These are phyloP conservation scores for Persicaria tinctoria DNA, from an alignment of 148 eudicot genomes.

Conservation along the genomic window DNA sequence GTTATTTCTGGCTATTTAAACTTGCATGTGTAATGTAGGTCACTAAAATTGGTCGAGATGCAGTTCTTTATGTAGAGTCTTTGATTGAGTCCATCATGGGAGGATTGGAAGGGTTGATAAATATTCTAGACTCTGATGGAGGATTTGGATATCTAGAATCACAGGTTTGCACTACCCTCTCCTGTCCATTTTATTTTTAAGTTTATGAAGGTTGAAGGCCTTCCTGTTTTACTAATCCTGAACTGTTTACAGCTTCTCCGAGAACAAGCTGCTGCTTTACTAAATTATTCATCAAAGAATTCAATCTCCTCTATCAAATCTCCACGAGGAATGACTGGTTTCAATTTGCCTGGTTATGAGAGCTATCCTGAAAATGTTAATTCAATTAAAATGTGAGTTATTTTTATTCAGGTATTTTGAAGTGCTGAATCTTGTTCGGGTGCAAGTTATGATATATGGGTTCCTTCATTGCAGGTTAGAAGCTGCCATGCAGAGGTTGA, in stretches of 20 bases:
- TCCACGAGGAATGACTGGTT: slow-evolving; percentile 66
- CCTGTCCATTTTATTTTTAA: neutral
- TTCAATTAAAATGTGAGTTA: slow-evolving; percentile 78
- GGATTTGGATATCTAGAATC: slow-evolving; percentile 97
- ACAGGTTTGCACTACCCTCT: slow-evolving; percentile 58
- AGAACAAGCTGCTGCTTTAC: slow-evolving; percentile 90
- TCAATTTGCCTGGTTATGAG: slow-evolving; percentile 82
- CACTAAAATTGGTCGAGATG: slow-evolving; percentile 92
- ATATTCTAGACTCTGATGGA: slow-evolving; percentile 96
- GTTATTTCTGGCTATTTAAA: neutral
- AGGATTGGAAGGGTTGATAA: slow-evolving; percentile 93
- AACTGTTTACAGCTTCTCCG: slow-evolving; percentile 71
- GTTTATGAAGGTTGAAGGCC: neutral
- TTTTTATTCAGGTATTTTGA: slow-evolving; percentile 9
- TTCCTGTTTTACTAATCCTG: neutral
- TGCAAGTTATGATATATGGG: neutral
- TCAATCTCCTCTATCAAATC: slow-evolving; percentile 56
- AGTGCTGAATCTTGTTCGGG: neutral
- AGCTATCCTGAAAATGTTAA: slow-evolving; percentile 86
- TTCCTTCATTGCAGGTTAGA: slow-evolving; percentile 69
- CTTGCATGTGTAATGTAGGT: slow-evolving; percentile 33
- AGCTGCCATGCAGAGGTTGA: slow-evolving; percentile 99
- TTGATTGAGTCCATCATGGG: slow-evolving; percentile 98
- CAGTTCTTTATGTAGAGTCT: slow-evolving; percentile 95
- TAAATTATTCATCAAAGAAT: slow-evolving; percentile 67